Evolutionary conservation across 2,329 filamentous ascomycete species (phyloP), one percentile per base, ranked within the genome.

Genomic region (Claviceps pazoutovae): DNA sequence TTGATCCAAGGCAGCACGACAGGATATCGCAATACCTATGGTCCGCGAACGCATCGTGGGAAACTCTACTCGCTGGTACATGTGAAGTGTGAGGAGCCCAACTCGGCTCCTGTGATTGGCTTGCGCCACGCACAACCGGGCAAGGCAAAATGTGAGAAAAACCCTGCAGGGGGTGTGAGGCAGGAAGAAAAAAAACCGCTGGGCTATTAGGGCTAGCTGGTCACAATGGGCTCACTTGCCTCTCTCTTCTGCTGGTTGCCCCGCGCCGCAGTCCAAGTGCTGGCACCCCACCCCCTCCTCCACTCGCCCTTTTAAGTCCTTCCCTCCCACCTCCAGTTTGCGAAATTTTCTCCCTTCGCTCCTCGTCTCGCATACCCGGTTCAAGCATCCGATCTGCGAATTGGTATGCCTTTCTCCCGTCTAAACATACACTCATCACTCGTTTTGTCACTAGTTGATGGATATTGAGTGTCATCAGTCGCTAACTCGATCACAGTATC

Each of bases 311-410:
- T 68, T 68, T 67, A 68, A 68, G 65, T 62, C 64, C 61, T 62
- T 58, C 64, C 61, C 63, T 64, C 66, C 66, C 66, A 62, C 67
- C 63, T 55, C 59, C 61, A 55, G 55, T 58, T 62, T 67, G 62
- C 47, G 58, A 58, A 60, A 57, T 63, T 65, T 68, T 65, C 56
- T 64, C 61, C 58, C 57, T 62, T 60, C 62, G 63, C 64, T 68
- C 67, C 60, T 69, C 63, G 66, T 69, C 67, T 67, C 65, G 66
- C 67, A 69, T 68, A 69, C 67, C 67, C 64, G 66, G 66, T 69
- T 68, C 66, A 68, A 68, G 66, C 66, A 67, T 67, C 66, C 66
- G 65, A 67, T 61, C 66, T 69, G 66, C 66, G 66, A 68, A 60
- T 68, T 63, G 64, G 65, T 67, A 65, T 52, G 64, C 63, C 49